Evolutionary conservation across 2,329 filamentous ascomycete species (phyloP), one percentile per base, ranked within the genome.

Genomic region (Emydomyces testavorans): DNA sequence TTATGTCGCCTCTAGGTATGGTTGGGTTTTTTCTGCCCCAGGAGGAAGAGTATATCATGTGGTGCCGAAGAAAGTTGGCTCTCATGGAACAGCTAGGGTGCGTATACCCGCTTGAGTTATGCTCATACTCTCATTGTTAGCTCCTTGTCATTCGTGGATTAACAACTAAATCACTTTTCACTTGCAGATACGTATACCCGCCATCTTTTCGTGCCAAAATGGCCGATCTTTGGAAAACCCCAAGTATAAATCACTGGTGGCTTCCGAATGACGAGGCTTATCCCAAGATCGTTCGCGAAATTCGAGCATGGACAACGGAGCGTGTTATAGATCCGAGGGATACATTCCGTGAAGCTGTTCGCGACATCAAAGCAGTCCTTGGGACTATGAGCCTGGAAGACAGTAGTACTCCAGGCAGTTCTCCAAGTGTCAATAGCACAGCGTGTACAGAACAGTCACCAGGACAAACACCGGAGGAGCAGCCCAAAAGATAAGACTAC

Each of bases 191-290:
- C 62, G 83, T 94, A 20, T 89, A 86, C 56, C 83, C 89, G 1
- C 71, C 78, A 24, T 77, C 78, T 10, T 80, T 90, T 57, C 82
- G 90, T 50, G 72, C 69, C 26, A 81, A 82, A 54, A 83, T 96
- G 75, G 79, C 84, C 26, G 76, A 83, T 39, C 64, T 86, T 20
- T 94, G 92, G 73, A 72, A 76, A 51, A 77, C 85, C 36, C 75
- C 78, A 11, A 79, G 81, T 16, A 79, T 88, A 46, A 77, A 78
- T 37, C 74, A 82, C 49, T 95, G 88, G 86, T 98, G 92, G 92
- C 75, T 95, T 2, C 85, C 88, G 2, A 77, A 92, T 62, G 78
- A 86, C 53, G 83, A 90, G 67, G 79, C 78, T 1, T 84, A 84
- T 57, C 82, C 78, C 8, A 76, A 78, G 0, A 77, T 93, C 35